Base-by-base conservation (phyloP, 2,329 filamentous ascomycete genomes). In the Pseudogymnoascus sp. region DNA sequence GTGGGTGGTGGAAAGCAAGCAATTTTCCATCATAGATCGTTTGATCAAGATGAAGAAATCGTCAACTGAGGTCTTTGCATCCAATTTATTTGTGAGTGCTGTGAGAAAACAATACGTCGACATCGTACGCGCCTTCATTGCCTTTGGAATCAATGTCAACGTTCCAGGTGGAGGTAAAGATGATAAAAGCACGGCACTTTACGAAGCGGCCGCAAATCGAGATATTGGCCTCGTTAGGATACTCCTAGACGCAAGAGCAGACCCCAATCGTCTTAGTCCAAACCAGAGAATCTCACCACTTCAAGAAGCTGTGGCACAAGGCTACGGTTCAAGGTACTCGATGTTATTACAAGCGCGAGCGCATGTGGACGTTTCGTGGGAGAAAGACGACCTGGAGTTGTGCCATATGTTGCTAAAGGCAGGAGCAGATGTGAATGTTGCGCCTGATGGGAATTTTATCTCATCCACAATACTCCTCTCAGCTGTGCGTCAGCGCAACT, bases 11-110 rank as follows among this genome's bases (percentile, higher is more conserved):
- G 35, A 61, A 57, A 65, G 43, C 47, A 61, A 47, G 37, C 60
- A 65, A 25, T 63, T 30, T 16, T 60, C 41, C 33, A 35, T 62
- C 20, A 58, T 67, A 28, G 60, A 65, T 36, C 50, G 57, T 25
- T 39, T 67, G 25, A 62, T 67, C 28, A 63, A 54, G 37, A 25
- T 63, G 22, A 65, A 66, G 54, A 61, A 47, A 60, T 41, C 64
- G 60, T 61, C 65, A 35, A 58, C 43, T 54, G 63, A 65, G 58
- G 63, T 67, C 12, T 67, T 67, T 37, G 35, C 57, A 39, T 65
- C 61, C 37, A 59, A 67, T 41, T 35, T 67, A 35, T 61, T 67
- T 22, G 16, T 61, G 1, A 62, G 58, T 58, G 63, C 63, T 25
- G 59, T 39, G n/a, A 60, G 62, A 62, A 4, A 62, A 5, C 37